These are phyloP conservation scores for Heterobasidion occidentale DNA, from an alignment of 1,284 basidiomycete genomes.

Conservation along the genomic window DNA sequence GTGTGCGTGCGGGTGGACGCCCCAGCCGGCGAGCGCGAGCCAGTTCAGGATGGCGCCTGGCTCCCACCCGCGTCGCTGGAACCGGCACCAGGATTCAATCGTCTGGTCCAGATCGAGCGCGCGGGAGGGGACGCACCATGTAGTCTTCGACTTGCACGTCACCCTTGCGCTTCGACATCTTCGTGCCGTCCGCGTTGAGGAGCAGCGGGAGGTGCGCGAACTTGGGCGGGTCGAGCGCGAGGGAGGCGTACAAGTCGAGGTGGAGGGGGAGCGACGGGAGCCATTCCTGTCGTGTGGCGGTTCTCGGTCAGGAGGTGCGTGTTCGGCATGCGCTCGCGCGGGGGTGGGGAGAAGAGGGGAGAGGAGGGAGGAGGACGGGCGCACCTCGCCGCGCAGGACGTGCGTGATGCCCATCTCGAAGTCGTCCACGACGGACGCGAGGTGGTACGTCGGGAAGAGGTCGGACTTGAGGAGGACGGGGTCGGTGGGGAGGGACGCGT, in stretches of 20 bases:
- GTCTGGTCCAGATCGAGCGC: not conserved
- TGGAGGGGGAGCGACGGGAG: constrained; percentile 92
- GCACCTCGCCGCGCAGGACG: constrained; percentile 88
- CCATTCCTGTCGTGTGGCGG: constrained; percentile 71
- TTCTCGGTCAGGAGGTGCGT: not conserved
- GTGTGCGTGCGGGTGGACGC: constrained; percentile 34
- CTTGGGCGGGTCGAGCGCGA: constrained; percentile 66
- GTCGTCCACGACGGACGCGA: constrained; percentile 95
- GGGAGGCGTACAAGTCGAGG: constrained; percentile 79
- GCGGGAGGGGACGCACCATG: constrained; percentile 42
- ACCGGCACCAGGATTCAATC: not conserved
- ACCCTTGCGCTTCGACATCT: constrained; percentile 92
- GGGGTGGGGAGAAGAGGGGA: not conserved
- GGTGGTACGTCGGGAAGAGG: constrained; percentile 92
- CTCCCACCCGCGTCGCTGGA: constrained; percentile 76
- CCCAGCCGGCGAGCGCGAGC: constrained; percentile 92
- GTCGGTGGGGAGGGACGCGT: constrained; percentile 77
- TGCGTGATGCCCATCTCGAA: constrained; percentile 95
- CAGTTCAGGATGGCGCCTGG: constrained; percentile 88
- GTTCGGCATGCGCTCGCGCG: not conserved
- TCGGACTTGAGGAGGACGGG: constrained; percentile 92
- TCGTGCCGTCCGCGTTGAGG: constrained; percentile 85
- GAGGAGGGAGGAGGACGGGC: constrained; percentile 10
- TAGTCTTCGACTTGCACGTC: constrained; percentile 86
- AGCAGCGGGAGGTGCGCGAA: constrained; percentile 93